Evolutionary conservation across 106 monocot genomes (phyloP).

Genomic region (Acorus gramineus): DNA sequence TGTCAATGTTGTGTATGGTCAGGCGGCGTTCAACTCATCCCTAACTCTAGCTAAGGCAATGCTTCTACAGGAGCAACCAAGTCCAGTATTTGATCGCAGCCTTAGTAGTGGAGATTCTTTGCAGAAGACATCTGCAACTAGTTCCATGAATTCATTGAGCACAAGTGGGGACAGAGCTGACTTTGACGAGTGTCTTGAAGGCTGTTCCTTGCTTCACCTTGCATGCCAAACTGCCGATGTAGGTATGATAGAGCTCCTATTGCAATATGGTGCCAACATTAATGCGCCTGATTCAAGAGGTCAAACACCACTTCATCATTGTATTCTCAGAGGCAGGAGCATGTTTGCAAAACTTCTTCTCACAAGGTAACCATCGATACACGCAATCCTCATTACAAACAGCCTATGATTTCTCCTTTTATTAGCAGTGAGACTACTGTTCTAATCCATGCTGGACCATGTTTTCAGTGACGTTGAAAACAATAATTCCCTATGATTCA

Average conservation of each 20-base stretch:
- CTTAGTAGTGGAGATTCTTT: slow-evolving; percentile 25
- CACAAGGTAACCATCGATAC: slow-evolving; percentile 30
- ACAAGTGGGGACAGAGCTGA: slow-evolving; percentile 28
- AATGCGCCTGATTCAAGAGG: slow-evolving; percentile 57
- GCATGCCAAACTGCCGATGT: slow-evolving; percentile 82
- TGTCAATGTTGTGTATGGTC: slow-evolving; percentile 53
- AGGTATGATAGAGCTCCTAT: slow-evolving; percentile 94
- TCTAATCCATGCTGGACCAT: too few relatives aligned
- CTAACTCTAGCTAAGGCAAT: slow-evolving; percentile 61
- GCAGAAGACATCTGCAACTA: slow-evolving; percentile 20
- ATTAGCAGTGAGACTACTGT: too few relatives aligned
- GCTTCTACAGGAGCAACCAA: slow-evolving; percentile 54
- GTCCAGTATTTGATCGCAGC: slow-evolving; percentile 20
- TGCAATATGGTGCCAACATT: slow-evolving; percentile 88
- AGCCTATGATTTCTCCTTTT: too few relatives aligned
- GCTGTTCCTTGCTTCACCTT: slow-evolving; percentile 82
- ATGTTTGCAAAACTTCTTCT: slow-evolving; percentile 57
- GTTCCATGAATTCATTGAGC: slow-evolving; percentile 18
- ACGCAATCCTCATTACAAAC: too few relatives aligned
- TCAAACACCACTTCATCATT: slow-evolving; percentile 80
- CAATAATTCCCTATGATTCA: too few relatives aligned
- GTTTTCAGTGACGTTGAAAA: too few relatives aligned
- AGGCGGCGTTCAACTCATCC: slow-evolving; percentile 23
- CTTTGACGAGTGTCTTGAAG: slow-evolving; percentile 38
- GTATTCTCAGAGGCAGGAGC: slow-evolving; percentile 53